Percentiles rank a stretch among this genome's conserved stretches.
Conservation (phyloP, 768 basidiomycete genomes). For the Lentinus tigrinus region DNA sequence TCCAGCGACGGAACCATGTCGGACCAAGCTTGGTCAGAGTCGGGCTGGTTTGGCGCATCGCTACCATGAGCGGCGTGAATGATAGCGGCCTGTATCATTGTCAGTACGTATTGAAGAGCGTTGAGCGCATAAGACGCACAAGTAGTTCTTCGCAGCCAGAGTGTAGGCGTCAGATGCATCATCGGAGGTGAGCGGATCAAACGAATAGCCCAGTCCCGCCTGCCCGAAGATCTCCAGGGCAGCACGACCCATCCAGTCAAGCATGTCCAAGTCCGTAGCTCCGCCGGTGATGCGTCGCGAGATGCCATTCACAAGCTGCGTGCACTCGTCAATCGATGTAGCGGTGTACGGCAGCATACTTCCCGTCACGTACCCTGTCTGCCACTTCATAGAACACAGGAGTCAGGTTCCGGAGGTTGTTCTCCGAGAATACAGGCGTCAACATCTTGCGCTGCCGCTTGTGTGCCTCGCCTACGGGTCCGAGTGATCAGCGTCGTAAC, state of each 20-base stretch:
- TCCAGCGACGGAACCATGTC: constrained; percentile 39
- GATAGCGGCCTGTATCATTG: constrained; percentile 26
- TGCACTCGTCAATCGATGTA: background rate
- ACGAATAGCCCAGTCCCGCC: constrained; percentile 43
- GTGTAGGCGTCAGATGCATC: constrained; percentile 26
- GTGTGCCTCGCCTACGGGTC: constrained; percentile 18
- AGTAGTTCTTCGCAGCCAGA: constrained; percentile 29
- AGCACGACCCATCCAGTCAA: constrained; percentile 29
- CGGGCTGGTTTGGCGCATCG: constrained; percentile 43
- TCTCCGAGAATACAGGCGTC: constrained; percentile 24
- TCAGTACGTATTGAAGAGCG: background rate
- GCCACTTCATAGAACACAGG: constrained; percentile 24
- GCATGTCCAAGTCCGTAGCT: constrained; percentile 21
- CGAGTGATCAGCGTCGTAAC: background rate
- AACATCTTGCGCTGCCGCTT: constrained; percentile 24
- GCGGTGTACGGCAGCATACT: too few species aligned
- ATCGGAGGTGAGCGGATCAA: constrained; percentile 35
- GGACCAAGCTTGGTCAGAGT: constrained; percentile 42
- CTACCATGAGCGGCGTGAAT: constrained; percentile 34
- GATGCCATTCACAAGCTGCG: constrained; percentile 18
- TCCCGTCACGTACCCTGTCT: constrained; percentile 7
- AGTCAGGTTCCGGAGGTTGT: constrained; percentile 21
- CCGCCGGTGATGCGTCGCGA: background rate
- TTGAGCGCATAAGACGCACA: constrained; percentile 14
- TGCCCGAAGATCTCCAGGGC: constrained; percentile 42